These are phyloP conservation scores for Cladosporium colombiae DNA, from an alignment of 2,329 filamentous ascomycete species.

Conservation along the genomic window DNA sequence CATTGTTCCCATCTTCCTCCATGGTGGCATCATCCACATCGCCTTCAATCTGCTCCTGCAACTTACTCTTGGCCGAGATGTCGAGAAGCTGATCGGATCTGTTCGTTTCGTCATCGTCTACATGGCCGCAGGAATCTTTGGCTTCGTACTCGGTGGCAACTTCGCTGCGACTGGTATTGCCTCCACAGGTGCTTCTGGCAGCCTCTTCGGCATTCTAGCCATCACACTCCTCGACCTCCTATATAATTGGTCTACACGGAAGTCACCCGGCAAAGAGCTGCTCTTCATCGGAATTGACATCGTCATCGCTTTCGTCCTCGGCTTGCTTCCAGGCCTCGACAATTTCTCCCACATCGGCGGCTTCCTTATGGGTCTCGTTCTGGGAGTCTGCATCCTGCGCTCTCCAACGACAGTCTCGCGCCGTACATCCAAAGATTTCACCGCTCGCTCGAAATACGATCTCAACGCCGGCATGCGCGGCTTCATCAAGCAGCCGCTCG, in stretches of 20 bases:
- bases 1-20: slow-evolving; percentile 92
- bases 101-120: slow-evolving; percentile 90
- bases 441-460: slow-evolving; percentile 22
- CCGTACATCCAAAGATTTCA: slow-evolving; percentile 29
- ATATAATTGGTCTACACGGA: slow-evolving; percentile 85
- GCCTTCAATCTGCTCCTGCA: slow-evolving; percentile 94
- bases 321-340: slow-evolving; percentile 86
- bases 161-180: slow-evolving; percentile 80
- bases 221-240: slow-evolving; percentile 84
- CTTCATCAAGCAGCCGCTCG: slow-evolving; percentile 55
- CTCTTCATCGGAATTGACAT: slow-evolving; percentile 84
- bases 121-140: slow-evolving; percentile 87
- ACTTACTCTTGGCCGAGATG: slow-evolving; percentile 84
- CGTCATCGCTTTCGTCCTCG: slow-evolving; percentile 85
- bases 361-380: slow-evolving; percentile 84
- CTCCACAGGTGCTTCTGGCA: slow-evolving; percentile 83
- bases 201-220: slow-evolving; percentile 88
- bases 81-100: slow-evolving; percentile 86
- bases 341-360: slow-evolving; percentile 98
- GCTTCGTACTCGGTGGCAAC: slow-evolving; percentile 92
- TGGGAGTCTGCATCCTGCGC: slow-evolving; percentile 84
- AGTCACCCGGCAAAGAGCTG: slow-evolving; percentile 77
- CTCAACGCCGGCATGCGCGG: slow-evolving; percentile 37
- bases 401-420: slow-evolving; percentile 67
- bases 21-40: slow-evolving; percentile 91